Conservation (phyloP, 768 basidiomycete genomes). For the Russula olivacea region DNA sequence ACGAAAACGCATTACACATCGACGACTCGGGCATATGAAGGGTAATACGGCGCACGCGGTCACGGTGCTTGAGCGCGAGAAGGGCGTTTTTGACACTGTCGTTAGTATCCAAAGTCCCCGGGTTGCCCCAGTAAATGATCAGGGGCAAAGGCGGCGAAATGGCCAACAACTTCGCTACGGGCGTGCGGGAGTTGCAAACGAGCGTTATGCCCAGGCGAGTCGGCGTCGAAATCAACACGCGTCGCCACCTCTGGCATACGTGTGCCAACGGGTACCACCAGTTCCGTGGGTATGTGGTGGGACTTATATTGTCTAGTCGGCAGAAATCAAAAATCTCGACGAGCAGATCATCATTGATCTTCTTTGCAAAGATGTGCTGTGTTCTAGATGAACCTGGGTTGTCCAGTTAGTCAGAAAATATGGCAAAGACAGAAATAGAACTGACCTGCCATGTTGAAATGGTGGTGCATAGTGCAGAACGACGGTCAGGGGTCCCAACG, state of each 20-base stretch:
- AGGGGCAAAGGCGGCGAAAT: background rate
- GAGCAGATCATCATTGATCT: background rate
- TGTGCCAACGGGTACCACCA: background rate
- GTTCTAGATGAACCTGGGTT: background rate
- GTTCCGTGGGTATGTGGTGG: background rate
- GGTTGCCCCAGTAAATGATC: background rate
- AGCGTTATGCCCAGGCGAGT: background rate
- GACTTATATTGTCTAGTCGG: background rate
- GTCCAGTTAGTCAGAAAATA: background rate
- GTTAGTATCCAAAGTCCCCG: background rate
- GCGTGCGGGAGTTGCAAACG: background rate
- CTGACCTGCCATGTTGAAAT: background rate
- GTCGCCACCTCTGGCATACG: slow-evolving; percentile 1
- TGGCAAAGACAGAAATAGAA: background rate
- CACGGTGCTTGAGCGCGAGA: background rate
- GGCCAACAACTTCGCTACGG: background rate
- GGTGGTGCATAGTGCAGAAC: background rate
- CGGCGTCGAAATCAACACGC: background rate
- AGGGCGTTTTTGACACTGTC: background rate
- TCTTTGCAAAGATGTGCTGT: background rate
- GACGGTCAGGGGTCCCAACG: background rate
- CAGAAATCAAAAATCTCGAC: slow-evolving; percentile 2
- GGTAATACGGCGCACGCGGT: background rate
- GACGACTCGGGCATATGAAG: background rate
- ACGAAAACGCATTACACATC: background rate